phyloP scores from a whole-genome alignment of 257 asterid species.

The Nicotiana attenuata region DNA sequence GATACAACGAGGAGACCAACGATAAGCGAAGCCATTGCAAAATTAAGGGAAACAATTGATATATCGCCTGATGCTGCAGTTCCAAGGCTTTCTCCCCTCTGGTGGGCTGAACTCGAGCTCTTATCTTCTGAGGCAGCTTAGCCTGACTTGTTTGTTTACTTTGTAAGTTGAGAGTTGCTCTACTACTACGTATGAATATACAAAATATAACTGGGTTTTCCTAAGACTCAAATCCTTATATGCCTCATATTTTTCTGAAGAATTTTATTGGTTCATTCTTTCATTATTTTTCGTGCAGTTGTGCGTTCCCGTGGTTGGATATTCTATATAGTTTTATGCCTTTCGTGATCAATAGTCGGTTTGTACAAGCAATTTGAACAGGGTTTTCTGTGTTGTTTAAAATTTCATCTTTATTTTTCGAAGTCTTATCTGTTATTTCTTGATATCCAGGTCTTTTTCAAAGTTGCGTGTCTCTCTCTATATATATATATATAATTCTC shows the following conservation, averaged over 20 bases:
- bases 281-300: background rate
- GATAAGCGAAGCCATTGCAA: conserved; percentile 48
- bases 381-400: background rate
- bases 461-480: background rate
- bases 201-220: background rate
- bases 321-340: background rate
- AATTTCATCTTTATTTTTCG: background rate
- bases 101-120: conserved; percentile 99
- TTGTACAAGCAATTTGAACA: background rate
- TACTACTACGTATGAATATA: background rate
- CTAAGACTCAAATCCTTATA: background rate
- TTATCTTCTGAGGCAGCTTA: conserved; percentile 73
- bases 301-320: background rate
- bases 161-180: conserved; percentile 1
- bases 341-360: background rate
- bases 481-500: no score
- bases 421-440: background rate
- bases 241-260: background rate
- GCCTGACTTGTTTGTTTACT: background rate
- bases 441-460: background rate
- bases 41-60: conserved; percentile 42
- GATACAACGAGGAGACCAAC: conserved; percentile 51
- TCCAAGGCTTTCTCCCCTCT: conserved; percentile 84
- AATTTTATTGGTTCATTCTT: background rate
- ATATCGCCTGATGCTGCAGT: conserved; percentile 73